Evolutionary conservation across 441 rosid genomes (phyloP), one percentile per base, ranked within the genome.

Genomic region (Manihot esculenta): DNA sequence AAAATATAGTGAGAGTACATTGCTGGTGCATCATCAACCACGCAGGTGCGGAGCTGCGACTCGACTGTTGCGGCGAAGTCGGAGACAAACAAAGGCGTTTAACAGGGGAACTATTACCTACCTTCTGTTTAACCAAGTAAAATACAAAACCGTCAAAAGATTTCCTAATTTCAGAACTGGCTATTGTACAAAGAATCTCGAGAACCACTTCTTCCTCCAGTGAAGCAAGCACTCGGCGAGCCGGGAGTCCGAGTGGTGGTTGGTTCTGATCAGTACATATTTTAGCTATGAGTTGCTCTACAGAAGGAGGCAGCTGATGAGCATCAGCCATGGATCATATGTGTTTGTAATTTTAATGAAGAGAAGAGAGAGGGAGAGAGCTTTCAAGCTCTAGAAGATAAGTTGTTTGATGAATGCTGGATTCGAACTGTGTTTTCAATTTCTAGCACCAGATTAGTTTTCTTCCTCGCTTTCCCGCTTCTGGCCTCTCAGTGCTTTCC

Each of bases 171-270:
- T 3, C 7, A 0, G 0, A 0, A 10, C 33, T 11, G 0, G 74
- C 54, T 44, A 83, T 78, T 5, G 15, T 56, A 7, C 59, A 48
- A 27, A 89, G 83, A 20, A 79, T 41, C 23, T 7, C 33, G 26
- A 83, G 68, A 69, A 92, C 87, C 1, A 1, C n/a, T 10, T 77
- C 82, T 63, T 89, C 95, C 3, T 77, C 77, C 1, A 74, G 10
- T 0, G 62, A 56, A 54, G 83, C 81, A 8, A 93, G 84, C 26
- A 20, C 50, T 33, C 5, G 66, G 61, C 84, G 80, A n/a, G 85
- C 72, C 1, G 1, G 20, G 33, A 44, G 5, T 1, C 21, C 44
- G 8, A 85, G 80, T 4, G 76, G 82, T 18, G 62, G 73, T 56
- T 51, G 69, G 0, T 68, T 62, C 75, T 82, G 85, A 38, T 81